A percentile compares a stretch with the other conserved stretches of the same genome.
Conservation (phyloP, 257 asterid species). For the Solanum bulbocastanum region DNA sequence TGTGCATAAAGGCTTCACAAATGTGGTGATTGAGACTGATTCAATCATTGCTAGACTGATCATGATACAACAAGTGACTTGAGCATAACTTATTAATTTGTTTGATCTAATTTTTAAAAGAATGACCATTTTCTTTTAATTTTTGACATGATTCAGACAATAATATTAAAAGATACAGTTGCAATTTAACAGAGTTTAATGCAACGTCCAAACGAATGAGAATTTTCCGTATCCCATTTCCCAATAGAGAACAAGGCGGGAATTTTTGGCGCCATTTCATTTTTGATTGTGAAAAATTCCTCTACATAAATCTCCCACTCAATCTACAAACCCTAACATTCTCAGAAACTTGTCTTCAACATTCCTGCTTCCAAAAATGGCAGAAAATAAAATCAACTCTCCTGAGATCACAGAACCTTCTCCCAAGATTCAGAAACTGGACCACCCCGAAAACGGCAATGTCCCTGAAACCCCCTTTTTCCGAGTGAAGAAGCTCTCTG, state of each 20-base stretch:
- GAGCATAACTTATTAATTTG: neutral
- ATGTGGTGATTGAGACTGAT: too few relatives aligned
- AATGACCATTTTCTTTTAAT: too few relatives aligned
- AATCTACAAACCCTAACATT: neutral
- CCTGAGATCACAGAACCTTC: neutral
- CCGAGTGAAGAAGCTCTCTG: constrained; percentile 34
- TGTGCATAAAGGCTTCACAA: too few relatives aligned
- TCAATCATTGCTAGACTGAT: too few relatives aligned
- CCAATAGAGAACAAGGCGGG: neutral
- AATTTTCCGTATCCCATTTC: neutral
- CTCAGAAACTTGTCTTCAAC: neutral
- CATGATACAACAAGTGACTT: neutral
- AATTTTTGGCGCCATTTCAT: neutral
- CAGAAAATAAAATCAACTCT: neutral
- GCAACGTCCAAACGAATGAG: neutral
- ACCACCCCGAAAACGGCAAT: neutral
- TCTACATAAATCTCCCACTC: neutral
- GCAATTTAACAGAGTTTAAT: neutral
- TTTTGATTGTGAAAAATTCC: neutral
- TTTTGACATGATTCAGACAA: too few relatives aligned
- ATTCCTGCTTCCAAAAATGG: neutral
- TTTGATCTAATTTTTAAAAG: neutral
- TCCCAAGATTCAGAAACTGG: neutral
- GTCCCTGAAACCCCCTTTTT: constrained; percentile 3
- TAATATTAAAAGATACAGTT: too few relatives aligned